Percentiles rank a stretch among this genome's conserved stretches.
Evolutionary conservation across 345 rosid species (phyloP).

Genomic region (Lepidium africanum): DNA sequence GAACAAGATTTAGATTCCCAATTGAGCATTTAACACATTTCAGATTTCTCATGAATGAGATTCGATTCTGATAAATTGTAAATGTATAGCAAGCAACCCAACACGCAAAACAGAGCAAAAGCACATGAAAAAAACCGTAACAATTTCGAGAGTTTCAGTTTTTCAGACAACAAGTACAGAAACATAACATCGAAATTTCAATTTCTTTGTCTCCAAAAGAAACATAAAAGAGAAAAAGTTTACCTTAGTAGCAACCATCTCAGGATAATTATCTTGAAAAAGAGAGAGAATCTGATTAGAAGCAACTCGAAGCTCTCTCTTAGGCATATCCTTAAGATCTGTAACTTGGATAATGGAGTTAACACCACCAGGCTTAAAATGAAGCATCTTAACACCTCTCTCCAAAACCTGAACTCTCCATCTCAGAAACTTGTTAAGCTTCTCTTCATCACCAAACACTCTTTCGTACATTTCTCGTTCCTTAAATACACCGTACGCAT

Average conservation of each 20-base stretch:
- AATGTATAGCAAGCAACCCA: conserved; percentile 12
- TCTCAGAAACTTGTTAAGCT: conserved; percentile 62
- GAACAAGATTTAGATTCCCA: background rate
- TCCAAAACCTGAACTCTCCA: conserved; percentile 97
- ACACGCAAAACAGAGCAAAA: conserved; percentile 27
- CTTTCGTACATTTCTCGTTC: conserved; percentile 80
- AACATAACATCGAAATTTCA: conserved; percentile 5
- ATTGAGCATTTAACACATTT: conserved; percentile 8
- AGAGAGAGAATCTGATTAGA: conserved; percentile 86
- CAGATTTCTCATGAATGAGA: background rate
- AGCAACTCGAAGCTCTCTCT: conserved; percentile 82
- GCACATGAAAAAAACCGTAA: conserved; percentile 11
- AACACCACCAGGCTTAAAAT: conserved; percentile 91
- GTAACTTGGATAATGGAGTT: conserved; percentile 90
- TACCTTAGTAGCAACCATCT: conserved; percentile 99
- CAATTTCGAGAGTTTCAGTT: background rate
- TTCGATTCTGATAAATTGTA: conserved; percentile 1
- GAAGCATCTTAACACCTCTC: conserved; percentile 65
- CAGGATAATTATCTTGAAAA: conserved; percentile 97
- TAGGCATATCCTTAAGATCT: conserved; percentile 97
- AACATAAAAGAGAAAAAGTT: background rate
- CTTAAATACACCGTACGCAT: conserved; percentile 79
- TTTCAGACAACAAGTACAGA: conserved; percentile 15
- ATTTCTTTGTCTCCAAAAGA: background rate
- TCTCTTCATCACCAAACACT: conserved; percentile 86